Evolutionary conservation across 352 stramenopile genomes (phyloP).

Genomic region (Blastocystis sp.): DNA sequence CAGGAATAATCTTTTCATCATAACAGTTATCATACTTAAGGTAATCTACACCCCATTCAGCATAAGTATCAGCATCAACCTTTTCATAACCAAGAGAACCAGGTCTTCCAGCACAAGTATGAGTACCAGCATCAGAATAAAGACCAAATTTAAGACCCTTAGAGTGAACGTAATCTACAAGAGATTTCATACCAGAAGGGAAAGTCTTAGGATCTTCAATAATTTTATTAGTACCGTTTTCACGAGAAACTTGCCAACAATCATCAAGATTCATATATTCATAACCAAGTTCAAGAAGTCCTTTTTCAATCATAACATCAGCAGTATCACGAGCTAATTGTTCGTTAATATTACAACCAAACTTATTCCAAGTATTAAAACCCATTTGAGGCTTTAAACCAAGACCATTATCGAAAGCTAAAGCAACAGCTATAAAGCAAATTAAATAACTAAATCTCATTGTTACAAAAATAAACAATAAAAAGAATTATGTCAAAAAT

Average conservation of each 20-base stretch:
- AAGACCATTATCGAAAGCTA: conserved; percentile 29
- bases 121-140: conserved; percentile 39
- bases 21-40: conserved; percentile 45
- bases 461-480: not conserved
- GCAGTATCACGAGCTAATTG: conserved; percentile 40
- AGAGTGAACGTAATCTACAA: conserved; percentile 42
- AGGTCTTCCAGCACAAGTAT: conserved; percentile 42
- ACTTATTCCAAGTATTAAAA: conserved; percentile 43
- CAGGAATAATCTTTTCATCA: conserved; percentile 22
- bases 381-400: conserved; percentile 38
- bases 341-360: conserved; percentile 41
- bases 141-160: conserved; percentile 43
- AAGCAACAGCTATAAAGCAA: conserved; percentile 5
- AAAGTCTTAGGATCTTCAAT: conserved; percentile 39
- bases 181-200: conserved; percentile 42
- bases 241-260: conserved; percentile 39
- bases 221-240: conserved; percentile 34
- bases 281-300: conserved; percentile 39
- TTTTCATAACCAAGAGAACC: conserved; percentile 44
- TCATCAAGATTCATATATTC: conserved; percentile 42
- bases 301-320: conserved; percentile 37
- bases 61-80: conserved; percentile 45
- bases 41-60: conserved; percentile 42
- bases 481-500: too few relatives aligned
- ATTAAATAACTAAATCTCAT: conserved; percentile 1